Evolutionary conservation across 345 rosid genomes (phyloP), one percentile per base, ranked within the genome.

Genomic region (Hypericum androsaemum): DNA sequence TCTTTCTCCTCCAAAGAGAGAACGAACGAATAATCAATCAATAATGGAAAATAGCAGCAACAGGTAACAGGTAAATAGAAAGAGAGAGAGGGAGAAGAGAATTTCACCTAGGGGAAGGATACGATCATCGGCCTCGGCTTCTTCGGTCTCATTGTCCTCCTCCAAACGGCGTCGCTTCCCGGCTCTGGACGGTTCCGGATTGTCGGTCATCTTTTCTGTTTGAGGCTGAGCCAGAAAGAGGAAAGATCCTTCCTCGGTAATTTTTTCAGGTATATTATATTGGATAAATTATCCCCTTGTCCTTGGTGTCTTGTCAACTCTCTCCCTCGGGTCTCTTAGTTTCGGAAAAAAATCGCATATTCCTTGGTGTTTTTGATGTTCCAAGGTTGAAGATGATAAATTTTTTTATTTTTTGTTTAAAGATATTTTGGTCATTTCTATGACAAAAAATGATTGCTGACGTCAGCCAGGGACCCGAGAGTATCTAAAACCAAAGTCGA

Each of bases 91-190:
- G 37, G 14, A 12, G 11, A 36, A 43, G 8, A 10, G 59, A 36
- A 42, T 57, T 46, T 61, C 52, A 68, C 79, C 64, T 28, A 77
- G 82, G 48, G 73, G 39, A 17, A 47, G 61, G 64, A 36, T 53
- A 11, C 50, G 68, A 52, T 68, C 70, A 47, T 54, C 79, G 7
- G 43, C 59, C 62, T 40, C 41, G 40, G 43, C 64, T 37, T 42
- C 39, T 7, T 11, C 49, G 3, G 41, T 7, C 7, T 58, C 36
- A 2, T 46, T 45, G 4, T 66, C 64, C 1, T 53, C 72, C 7
- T 67, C 55, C 53, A 59, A 74, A 46, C 76, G 67, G 52, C 62
- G 76, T 50, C 71, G 74, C 51, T 71, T 71, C 59, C 60, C 62
- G 28, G 50, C 12, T 52, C 55, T 38, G 17, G 72, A 57, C 22